Evolutionary conservation across 2,329 filamentous ascomycete genomes (phyloP), one percentile per base, ranked within the genome.

Genomic region (Colletotrichum sp.): DNA sequence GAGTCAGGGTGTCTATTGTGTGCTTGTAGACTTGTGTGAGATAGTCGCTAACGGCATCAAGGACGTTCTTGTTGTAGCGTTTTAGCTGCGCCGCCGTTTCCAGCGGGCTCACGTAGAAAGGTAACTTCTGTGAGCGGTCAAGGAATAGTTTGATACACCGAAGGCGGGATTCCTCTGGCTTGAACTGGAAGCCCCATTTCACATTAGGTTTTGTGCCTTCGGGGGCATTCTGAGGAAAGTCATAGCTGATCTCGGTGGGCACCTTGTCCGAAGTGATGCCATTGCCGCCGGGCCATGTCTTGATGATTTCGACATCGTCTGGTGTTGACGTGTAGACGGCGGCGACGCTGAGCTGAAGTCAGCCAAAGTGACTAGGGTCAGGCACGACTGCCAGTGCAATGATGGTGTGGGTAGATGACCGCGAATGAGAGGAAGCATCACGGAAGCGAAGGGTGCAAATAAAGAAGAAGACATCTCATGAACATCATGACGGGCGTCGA

Each of bases 251-350:
- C 83, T 96, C 94, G 16, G 94, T 95, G 2, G 95, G 94, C 3
- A 96, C 94, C 87, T 96, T 96, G 87, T 96, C 94, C 44, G 94
- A 95, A n/a, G 95, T 96, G 85, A 96, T 95, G 80, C 94, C 94
- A 81, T 96, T 96, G 32, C 94, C 94, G 30, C 95, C 95, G 1
- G 95, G 94, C 95, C 95, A 96, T 16, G 91, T 93, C 86, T 95
- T 96, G 87, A 96, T 95, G 80, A 96, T 95, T 82, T 96, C 94
- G 74, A 96, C 89, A 83, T 96, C 94, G 83, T 96, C 94, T 15
- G 94, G 94, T 2, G 92, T 95, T 6, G 92, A 93, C 16, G 93
- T 94, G 80, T 95, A 95, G 6, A 95, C 93, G 34, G 93, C 92
- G 8, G 94, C 93, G 75, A 95, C 93, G 71, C 91, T 92, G 77